These are phyloP conservation scores for Phytophthora crassamura DNA, from an alignment of 352 stramenopile species.

Conservation along the genomic window DNA sequence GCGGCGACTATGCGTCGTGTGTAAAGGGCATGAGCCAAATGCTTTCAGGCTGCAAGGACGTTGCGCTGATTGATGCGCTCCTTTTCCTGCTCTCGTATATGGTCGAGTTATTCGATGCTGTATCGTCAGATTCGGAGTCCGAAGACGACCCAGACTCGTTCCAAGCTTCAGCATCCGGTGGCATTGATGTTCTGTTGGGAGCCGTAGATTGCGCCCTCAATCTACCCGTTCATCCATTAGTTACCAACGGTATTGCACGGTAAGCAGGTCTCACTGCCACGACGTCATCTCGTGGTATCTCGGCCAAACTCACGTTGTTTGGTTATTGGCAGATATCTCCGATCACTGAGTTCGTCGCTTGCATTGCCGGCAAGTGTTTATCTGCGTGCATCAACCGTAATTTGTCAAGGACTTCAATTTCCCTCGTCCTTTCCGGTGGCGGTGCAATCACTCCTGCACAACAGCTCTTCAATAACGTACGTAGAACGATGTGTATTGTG, in stretches of 20 bases:
- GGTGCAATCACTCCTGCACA: slow-evolving; percentile 56
- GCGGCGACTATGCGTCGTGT: slow-evolving; percentile 56
- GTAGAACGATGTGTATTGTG: not conserved
- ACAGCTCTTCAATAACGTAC: slow-evolving; percentile 65
- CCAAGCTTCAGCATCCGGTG: slow-evolving; percentile 42
- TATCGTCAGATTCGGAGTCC: slow-evolving; percentile 74
- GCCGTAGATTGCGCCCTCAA: slow-evolving; percentile 51
- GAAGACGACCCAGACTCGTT: slow-evolving; percentile 46
- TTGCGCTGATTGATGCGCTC: slow-evolving; percentile 71
- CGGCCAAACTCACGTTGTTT: slow-evolving; percentile 9
- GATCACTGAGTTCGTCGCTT: slow-evolving; percentile 59
- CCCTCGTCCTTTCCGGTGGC: slow-evolving; percentile 48
- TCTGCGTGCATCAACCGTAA: slow-evolving; percentile 43
- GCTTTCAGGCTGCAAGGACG: slow-evolving; percentile 50
- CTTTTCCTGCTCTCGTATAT: slow-evolving; percentile 79
- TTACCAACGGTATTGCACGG: slow-evolving; percentile 65
- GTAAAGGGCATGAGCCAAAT: slow-evolving; percentile 68
- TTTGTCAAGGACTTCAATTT: slow-evolving; percentile 63
- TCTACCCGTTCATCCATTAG: slow-evolving; percentile 64
- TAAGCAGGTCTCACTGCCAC: slow-evolving; percentile 18
- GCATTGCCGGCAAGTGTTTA: slow-evolving; percentile 60
- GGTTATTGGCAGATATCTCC: slow-evolving; percentile 57
- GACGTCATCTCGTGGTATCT: not conserved
- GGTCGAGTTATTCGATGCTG: slow-evolving; percentile 84
- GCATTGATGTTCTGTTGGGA: slow-evolving; percentile 60